Evolutionary conservation across 345 rosid genomes (phyloP), one percentile per base, ranked within the genome.

Genomic region (Aquilaria sinensis): DNA sequence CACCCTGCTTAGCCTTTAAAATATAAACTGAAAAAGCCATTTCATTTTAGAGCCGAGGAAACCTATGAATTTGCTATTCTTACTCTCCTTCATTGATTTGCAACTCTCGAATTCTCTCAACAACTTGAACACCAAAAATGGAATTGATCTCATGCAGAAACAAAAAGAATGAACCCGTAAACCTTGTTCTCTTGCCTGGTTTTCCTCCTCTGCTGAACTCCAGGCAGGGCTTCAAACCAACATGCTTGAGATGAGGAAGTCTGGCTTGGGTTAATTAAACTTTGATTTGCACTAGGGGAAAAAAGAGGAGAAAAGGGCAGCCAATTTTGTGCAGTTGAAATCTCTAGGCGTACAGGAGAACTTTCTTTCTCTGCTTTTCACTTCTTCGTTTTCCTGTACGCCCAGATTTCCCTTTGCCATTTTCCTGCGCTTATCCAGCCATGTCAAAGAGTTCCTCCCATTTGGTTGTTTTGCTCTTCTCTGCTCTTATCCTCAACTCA

Each of bases 181-280:
- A 64, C 60, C 76, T 63, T 70, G 71, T 73, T 70, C 70, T 74
- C 78, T 79, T 75, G 77, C 69, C 78, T 78, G 80, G 82, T 80
- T 74, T 71, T 62, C 57, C 63, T 68, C 73, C 79, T 69, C 37
- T 58, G 23, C 23, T 23, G 43, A 3, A 31, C 57, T 69, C 73
- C 68, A 68, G 70, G 77, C 64, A 75, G 57, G 56, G 30, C 30
- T 46, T 52, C 43, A 43, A 32, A 31, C 7, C 5, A 37, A 0
- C 43, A 37, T 32, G 64, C 41, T 60, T 58, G 59, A 51, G 62
- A 47, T 58, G 49, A 64, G 54, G 30, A 6, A 10, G 30, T 12
- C 15, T 37, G 53, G 58, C 32, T 67, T 61, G 63, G 57, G 55
- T 45, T 58, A 54, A 23, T 23, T 23, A 23, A 23, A 59, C 9